These are phyloP conservation scores for Juncus effusus DNA, from an alignment of 176 grass and related monocot species.

Conservation along the genomic window DNA sequence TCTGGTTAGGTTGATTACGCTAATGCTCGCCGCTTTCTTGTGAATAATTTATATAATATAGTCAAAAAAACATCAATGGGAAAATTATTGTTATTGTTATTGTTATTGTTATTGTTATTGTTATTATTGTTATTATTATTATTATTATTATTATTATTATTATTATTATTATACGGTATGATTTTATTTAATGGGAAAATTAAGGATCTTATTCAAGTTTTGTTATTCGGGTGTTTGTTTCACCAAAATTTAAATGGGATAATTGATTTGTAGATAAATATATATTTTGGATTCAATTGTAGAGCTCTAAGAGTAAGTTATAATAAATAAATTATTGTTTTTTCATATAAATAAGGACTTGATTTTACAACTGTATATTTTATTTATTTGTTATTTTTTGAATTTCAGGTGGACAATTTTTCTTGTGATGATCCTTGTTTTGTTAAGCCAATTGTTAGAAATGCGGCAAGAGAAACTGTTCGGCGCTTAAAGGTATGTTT, in stretches of 20 bases:
- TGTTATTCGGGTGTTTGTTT: conserved; percentile 44
- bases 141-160: too few relatives aligned
- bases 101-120: too few relatives aligned
- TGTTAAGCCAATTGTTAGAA: conserved; percentile 61
- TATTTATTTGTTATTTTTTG: conserved; percentile 34
- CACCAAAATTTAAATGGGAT: conserved; percentile 25
- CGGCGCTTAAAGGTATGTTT: conserved; percentile 62
- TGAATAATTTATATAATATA: too few relatives aligned
- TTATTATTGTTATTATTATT: too few relatives aligned
- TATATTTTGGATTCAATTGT: conserved; percentile 36
- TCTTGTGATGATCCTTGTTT: conserved; percentile 43
- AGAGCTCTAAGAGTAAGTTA: conserved; percentile 66
- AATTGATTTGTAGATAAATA: conserved; percentile 38
- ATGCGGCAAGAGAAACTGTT: conserved; percentile 63
- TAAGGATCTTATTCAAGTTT: not conserved
- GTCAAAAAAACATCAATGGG: too few relatives aligned
- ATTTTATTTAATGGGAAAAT: not conserved
- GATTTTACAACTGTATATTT: conserved; percentile 23
- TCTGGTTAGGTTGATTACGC: too few relatives aligned
- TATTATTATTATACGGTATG: too few relatives aligned
- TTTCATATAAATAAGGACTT: conserved; percentile 16
- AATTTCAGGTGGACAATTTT: conserved; percentile 58
- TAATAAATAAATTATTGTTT: conserved; percentile 21
- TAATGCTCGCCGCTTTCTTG: too few relatives aligned
- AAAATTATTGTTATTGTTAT: too few relatives aligned